Base-by-base conservation (phyloP, 148 eudicot species). In the Diospyros lotus region DNA sequence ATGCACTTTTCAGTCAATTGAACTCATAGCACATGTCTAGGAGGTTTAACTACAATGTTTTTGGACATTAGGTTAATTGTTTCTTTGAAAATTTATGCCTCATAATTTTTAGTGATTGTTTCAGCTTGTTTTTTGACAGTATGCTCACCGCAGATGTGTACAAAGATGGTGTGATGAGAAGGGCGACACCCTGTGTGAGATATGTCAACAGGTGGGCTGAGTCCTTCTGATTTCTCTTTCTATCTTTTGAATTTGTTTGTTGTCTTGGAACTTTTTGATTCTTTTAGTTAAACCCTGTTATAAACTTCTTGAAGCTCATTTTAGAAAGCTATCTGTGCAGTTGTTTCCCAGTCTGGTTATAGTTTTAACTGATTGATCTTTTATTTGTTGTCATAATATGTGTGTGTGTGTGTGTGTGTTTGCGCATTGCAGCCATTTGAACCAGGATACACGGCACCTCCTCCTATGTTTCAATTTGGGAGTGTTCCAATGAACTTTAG, bases 381-480 rank as follows among this genome's bases (percentile, higher is more conserved):
- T 39, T 41, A 38, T 50, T 76, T 52, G 12, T 3, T 71, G 63
- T 54, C 0, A 1, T 10, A 15, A 39, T 71, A 41, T n/a, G 14
- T n/a, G 9, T 28, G 38, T 51, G 38, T 50, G 38, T 50, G 28
- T 28, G 28, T 28, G 28, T 28, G 28, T 65, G 52, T 5, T 9
- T 53, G 52, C 17, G 52, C 2, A 10, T 48, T 86, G 80, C 91
- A 94, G 98, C 87, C 80, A 77, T 94, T 90, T 74, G 82, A 75
- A 81, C 98, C 95, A 68, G 97, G 93, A 45, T 94, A 94, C 60
- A 86, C 87, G n/a, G 98, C 98, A 69, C 98, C 98, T 42, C 93
- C 98, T 61, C 91, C 95, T 4, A 51, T 94, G n/a, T 64, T 91
- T 64, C 87, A 82, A 18, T 73, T 90, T 66, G 91, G 97, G 11